Base-by-base conservation (phyloP, 345 rosid species). In the Sonneratia alba region DNA sequence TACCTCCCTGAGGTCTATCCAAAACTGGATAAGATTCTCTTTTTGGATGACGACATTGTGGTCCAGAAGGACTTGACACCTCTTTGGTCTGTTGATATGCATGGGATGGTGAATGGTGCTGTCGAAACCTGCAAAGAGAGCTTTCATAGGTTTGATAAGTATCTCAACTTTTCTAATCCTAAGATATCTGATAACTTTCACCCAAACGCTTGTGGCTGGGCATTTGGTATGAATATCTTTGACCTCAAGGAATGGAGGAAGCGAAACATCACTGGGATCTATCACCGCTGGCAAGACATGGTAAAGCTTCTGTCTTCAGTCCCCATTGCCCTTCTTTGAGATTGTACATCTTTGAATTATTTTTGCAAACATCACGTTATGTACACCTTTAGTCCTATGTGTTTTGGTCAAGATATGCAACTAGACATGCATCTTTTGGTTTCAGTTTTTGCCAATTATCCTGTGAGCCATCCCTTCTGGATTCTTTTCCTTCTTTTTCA, bases 181-280 rank as follows among this genome's bases (percentile, higher is more conserved):
- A 80, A 79, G 71, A 90, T 95, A 57, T 73, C 81, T 11, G 87
- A 87, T 73, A 90, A 92, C 72, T 95, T 95, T 42, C 77, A 83
- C 73, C 85, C 94, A 47, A 83, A 83, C 67, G 89, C 99, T 73
- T 95, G 99, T 75, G 98, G 98, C 62, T 95, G 99, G 98, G 98
- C 99, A 66, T 95, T 86, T 77, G 99, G 99, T 34, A 95, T 90
- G 99, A 95, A 95, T 77, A 95, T 95, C 73, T 95, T 95, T 70
- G 99, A 95, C 88, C 85, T 95, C 83, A 88, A 81, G 77, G 91
- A 92, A 83, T 95, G 98, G 98, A 90, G 74, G 83, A 88, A 83
- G 82, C 81, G 78, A 72, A 92, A 95, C 79, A 89, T 90, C 67
- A 92, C 99, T 2, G 94, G 91, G 72, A 92, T 95, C 77, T 95